Base-by-base conservation (phyloP, 2,329 filamentous ascomycete genomes). In the Colletotrichum sp. region DNA sequence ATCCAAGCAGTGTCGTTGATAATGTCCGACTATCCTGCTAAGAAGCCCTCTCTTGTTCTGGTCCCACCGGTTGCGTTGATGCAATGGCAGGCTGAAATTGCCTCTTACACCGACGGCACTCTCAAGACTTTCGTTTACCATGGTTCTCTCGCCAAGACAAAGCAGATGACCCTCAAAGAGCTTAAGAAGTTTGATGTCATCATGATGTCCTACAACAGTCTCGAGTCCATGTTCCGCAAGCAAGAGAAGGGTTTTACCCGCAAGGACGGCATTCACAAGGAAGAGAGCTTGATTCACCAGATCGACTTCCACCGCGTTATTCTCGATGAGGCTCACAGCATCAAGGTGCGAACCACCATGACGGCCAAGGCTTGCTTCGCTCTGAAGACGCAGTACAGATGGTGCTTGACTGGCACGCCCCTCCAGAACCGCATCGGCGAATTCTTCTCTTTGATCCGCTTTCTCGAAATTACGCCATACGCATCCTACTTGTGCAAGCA, bases 1-100 rank as follows among this genome's bases (percentile, higher is more conserved):
- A 98, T 99, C 67, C 97, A 99, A 85, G 96, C 97, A 4, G 97
- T 99, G 22, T 98, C 96, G 5, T 90, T 99, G 60, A 96, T 99
- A 84, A 98, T 98, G 97, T 98, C 96, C 1, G 96, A 98, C 83
- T 98, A 95, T 80, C 96, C 96, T 5, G 94, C 93, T 27, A 94
- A 93, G 71, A 39, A 64, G 16, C 96, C 97, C 2, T 94, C 95
- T 0, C 88, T 98, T 6, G 96, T 98, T 2, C 90, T 98, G 39
- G 96, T 98, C 1, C 96, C 96, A 0, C 96, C 96, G 1, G 96
- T 98, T 55, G 96, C 96, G 55, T 86, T 98, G 66, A 98, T 98
- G 94, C 96, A 98, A 82, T 98, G 96, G 96, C 94, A 94, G 79
- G 91, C 92, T 8, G 94, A 96, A 84, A 96, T 96, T 75, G 90